Conservation (phyloP, 2,329 filamentous ascomycete species). For the Tolypocladium tundrense region DNA sequence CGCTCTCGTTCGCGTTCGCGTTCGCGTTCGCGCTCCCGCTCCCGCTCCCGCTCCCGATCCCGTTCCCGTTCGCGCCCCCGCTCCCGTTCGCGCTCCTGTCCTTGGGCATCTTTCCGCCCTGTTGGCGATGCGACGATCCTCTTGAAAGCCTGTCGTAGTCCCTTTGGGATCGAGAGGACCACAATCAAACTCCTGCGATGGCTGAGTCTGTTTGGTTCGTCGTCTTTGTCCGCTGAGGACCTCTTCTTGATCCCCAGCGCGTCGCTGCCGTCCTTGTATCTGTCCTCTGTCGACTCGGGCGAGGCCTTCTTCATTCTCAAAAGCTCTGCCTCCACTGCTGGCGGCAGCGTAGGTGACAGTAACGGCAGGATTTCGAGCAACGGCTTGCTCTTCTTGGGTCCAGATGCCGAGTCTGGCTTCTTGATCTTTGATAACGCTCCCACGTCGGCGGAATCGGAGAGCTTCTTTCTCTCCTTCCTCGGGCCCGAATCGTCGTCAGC, state of each 20-base stretch:
- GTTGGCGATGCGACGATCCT: conserved; percentile 34
- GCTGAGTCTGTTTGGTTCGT: conserved; percentile 15
- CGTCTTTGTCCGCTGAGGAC: conserved; percentile 17
- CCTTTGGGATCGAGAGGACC: conserved; percentile 38
- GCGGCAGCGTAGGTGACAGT: conserved; percentile 46
- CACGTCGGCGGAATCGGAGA: conserved; percentile 16
- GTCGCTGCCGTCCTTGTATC: conserved; percentile 10
- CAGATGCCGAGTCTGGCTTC: conserved; percentile 14
- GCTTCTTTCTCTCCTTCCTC: conserved; percentile 20
- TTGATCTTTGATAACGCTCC: conserved; percentile 19
- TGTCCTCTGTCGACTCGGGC: conserved; percentile 11
- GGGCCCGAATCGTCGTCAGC: conserved; percentile 14
- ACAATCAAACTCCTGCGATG: conserved; percentile 28
- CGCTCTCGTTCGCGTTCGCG: conserved; percentile 9
- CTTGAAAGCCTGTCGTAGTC: conserved; percentile 31
- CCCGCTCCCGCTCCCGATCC: neutral
- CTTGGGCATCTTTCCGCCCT: conserved; percentile 25
- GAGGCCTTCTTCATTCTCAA: conserved; percentile 20
- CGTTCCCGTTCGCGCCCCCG: neutral
- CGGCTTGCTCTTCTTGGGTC: conserved; percentile 26
- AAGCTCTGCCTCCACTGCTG: conserved; percentile 34
- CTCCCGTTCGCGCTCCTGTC: conserved; percentile 11
- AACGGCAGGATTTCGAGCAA: conserved; percentile 34
- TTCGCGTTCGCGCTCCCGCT: conserved; percentile 12
- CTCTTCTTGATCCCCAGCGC: conserved; percentile 15